Conservation (phyloP, 2,329 filamentous ascomycete genomes). For the Curvularia eragrostidis region DNA sequence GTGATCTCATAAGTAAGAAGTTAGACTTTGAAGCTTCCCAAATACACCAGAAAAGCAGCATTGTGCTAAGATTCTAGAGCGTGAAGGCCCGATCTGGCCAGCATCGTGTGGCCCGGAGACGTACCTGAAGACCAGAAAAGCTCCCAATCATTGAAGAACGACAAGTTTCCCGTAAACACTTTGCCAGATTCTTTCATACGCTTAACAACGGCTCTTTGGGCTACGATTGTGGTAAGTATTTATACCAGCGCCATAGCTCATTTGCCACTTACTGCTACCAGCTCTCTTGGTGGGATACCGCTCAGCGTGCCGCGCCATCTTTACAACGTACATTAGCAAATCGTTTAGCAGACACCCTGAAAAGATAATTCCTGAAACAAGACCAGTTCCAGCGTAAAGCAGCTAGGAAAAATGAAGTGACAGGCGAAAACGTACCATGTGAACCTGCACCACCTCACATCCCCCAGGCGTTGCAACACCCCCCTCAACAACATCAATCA, state of each 20-base stretch:
- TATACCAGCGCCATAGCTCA: background rate
- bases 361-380: too few species aligned
- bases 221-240: conserved; percentile 40
- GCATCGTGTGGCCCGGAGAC: background rate
- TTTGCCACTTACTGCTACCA: conserved; percentile 55
- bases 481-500: conserved; percentile 49
- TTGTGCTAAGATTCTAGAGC: background rate
- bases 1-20: conserved; percentile 21
- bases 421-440: conserved; percentile 56
- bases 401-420: background rate
- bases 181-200: conserved; percentile 54
- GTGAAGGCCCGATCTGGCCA: background rate
- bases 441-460: conserved; percentile 63
- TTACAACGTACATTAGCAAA: conserved; percentile 18
- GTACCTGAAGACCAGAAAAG: conserved; percentile 58
- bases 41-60: background rate
- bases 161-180: conserved; percentile 57
- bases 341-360: background rate
- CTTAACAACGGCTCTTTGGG: conserved; percentile 57
- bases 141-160: conserved; percentile 62
- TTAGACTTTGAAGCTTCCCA: background rate
- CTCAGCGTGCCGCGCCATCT: conserved; percentile 66
- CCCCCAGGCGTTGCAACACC: conserved; percentile 55
- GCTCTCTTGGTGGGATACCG: conserved; percentile 62
- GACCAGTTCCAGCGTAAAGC: background rate